Conservation (phyloP, 2,329 filamentous ascomycete species). For the Colletotrichum paranaense region DNA sequence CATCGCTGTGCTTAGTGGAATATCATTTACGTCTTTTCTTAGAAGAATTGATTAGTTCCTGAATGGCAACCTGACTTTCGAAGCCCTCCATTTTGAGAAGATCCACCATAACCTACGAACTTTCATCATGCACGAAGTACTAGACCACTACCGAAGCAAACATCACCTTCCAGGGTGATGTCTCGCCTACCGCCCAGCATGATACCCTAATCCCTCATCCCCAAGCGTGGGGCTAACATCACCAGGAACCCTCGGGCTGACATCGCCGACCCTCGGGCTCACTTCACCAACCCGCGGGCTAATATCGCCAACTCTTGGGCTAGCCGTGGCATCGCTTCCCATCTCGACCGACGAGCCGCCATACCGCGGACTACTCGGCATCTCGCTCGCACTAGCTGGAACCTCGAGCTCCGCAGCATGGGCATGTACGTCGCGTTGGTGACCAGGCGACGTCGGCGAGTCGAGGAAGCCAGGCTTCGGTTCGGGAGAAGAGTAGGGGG, state of each 20-base stretch:
- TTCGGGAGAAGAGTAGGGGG: not conserved
- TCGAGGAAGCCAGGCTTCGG: not conserved
- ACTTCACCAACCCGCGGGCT: not conserved
- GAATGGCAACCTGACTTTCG: not conserved
- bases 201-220: not conserved
- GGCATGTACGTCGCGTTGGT: not conserved
- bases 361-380: slow-evolving; percentile 24
- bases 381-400: slow-evolving; percentile 16
- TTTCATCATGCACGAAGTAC: not conserved
- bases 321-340: slow-evolving; percentile 15
- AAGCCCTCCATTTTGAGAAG: not conserved
- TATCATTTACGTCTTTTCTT: not conserved
- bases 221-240: slow-evolving; percentile 1
- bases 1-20: not conserved
- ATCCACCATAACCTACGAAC: not conserved
- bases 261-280: not conserved
- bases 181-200: not conserved
- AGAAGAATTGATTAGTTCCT: not conserved
- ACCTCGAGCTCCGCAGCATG: slow-evolving; percentile 26
- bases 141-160: not conserved
- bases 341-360: slow-evolving; percentile 17
- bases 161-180: not conserved
- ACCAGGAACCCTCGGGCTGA: not conserved
- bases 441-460: not conserved
- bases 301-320: not conserved